Evolutionary conservation across 2,329 filamentous ascomycete species (phyloP), one percentile per base, ranked within the genome.

Genomic region (Bertia moriformis): DNA sequence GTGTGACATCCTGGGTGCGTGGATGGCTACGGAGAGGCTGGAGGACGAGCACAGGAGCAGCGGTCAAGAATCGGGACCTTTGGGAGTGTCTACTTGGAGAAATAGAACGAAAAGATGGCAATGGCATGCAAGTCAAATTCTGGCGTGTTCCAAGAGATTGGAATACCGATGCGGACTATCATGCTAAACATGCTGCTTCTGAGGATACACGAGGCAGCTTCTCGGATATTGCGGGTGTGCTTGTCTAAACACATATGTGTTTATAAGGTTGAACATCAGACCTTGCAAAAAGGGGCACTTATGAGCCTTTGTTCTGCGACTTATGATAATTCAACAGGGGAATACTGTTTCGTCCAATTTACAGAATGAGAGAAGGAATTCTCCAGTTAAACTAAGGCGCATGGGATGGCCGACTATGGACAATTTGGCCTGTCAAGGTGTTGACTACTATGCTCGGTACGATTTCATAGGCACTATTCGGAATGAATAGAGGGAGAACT

Each of bases 11-110:
- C 12, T 67, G 61, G 59, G 50, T 56, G 0, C 54, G 46, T 41
- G 49, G 29, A 0, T 73, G 70, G 70, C 38, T 61, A 4, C 39
- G 39, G 4, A 63, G 62, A 13, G 57, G 51, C 4, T 76, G 69
- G 68, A 57, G 27, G 42, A 66, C 53, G 5, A 43, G 39, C 1
- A 42, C 38, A 2, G 51, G 55, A 0, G 44, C 13, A 1, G 42
- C 46, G 1, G 64, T 72, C 36, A 63, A 63, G 48, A 73, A 73
- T 43, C 53, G 48, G 42, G 68, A 76, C 42, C 43, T 74, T 17
- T 75, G 71, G 67, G 51, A 71, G 46, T 43, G 51, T 13, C 49
- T 74, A 2, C 51, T 71, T 7, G 56, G 55, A 0, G 57, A 64
- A 39, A 42, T 61, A 2, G 60, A 65, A 43, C 42, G 44, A 18